Evolutionary conservation across 108 stramenopile species (phyloP), one percentile per base, ranked within the genome.

Genomic region (Pseudonitzschia multiseries): DNA sequence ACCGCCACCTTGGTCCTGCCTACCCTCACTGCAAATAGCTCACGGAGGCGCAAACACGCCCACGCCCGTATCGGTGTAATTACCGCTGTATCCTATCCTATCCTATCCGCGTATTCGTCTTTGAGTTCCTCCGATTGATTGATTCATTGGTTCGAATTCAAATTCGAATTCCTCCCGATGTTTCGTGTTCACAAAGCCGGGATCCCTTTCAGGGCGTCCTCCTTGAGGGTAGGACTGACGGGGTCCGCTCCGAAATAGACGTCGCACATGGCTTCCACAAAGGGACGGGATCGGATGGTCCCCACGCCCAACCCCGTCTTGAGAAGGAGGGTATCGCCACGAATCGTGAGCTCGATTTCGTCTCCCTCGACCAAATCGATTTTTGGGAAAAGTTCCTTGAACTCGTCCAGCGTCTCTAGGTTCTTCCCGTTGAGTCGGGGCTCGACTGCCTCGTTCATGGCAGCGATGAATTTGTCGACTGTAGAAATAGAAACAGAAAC

Each of bases 291-390:
- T 64, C 82, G 78, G 68, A 96, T 83, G 44, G 81, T 78, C 61
- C 94, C 94, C 22, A 93, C 81, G 8, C 92, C 92, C 54, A 86
- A 71, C 0, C 86, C 87, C 71, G 88, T 92, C 62, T 93, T 90
- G 81, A 87, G 93, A 68, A 92, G 68, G 36, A 96, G 75, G 0
- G 81, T 84, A 75, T 93, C 88, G 8, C 95, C 95, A 5, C 90
- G 86, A 65, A 96, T 90, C 2, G 95, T 96, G 90, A 96, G 91
- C 69, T 89, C 89, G 78, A 96, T 89, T 68, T 93, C 95, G 8
- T 89, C 88, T 36, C 94, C 94, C 70, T 93, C 78, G 27, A 90
- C 70, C 70, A 96, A 73, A 68, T 96, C 92, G n/a, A 92, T 89
- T 0, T 76, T 73, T 40, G 92, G 95, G 71, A 89, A 93, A 27